Evolutionary conservation across 331 rosid species (phyloP).

Genomic region (Malus hybrid): DNA sequence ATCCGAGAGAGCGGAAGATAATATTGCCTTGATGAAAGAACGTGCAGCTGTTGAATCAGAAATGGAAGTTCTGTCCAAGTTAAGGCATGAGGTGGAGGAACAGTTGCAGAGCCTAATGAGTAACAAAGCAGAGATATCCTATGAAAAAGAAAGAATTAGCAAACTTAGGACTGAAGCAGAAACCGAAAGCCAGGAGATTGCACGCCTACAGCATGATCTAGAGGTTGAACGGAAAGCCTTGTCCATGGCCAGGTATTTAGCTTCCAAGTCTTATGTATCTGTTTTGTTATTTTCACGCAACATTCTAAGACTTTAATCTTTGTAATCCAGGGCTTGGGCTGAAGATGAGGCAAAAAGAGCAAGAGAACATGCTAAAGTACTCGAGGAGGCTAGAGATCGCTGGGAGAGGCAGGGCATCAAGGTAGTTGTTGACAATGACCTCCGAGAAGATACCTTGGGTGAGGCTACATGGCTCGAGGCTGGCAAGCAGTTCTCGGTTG

Average conservation of each 20-base stretch:
- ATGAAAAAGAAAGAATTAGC: conserved; percentile 70
- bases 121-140: conserved; percentile 66
- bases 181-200: conserved; percentile 66
- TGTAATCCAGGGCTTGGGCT: conserved; percentile 73
- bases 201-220: conserved; percentile 82
- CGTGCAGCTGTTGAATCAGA: conserved; percentile 79
- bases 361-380: conserved; percentile 77
- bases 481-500: conserved; percentile 54
- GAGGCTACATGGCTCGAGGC: conserved; percentile 79
- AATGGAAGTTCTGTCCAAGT: conserved; percentile 72
- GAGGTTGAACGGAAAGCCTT: conserved; percentile 95
- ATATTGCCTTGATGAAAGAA: conserved; percentile 55
- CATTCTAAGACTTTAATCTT: neutral
- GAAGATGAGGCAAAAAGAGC: conserved; percentile 97
- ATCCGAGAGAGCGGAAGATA: conserved; percentile 58
- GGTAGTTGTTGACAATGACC: conserved; percentile 82
- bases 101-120: conserved; percentile 70
- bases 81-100: conserved; percentile 81
- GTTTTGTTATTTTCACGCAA: neutral
- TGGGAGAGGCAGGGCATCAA: conserved; percentile 98
- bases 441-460: conserved; percentile 61
- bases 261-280: neutral
- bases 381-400: conserved; percentile 91
- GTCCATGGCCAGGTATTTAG: conserved; percentile 93
- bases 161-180: conserved; percentile 83